These are phyloP conservation scores for Ophiostoma triangulosporum DNA, from an alignment of 2,329 filamentous ascomycete genomes.

Conservation along the genomic window DNA sequence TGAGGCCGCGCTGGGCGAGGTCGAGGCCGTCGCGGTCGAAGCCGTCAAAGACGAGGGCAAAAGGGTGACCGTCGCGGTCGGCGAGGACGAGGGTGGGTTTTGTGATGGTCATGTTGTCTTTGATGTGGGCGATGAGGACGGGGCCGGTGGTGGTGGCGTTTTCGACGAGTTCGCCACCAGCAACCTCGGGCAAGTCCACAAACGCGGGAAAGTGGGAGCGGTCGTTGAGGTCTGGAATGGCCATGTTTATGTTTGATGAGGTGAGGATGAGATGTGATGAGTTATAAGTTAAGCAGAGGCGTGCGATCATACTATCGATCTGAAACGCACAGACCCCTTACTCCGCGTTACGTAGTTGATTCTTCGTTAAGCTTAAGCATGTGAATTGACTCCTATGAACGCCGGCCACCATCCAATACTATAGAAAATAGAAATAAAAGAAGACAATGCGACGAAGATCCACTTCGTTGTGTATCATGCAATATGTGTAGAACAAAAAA, in stretches of 20 bases:
- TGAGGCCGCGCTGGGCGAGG: slow-evolving; percentile 20
- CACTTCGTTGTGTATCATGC: not conserved
- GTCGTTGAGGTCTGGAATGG: slow-evolving; percentile 22
- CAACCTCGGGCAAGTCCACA: slow-evolving; percentile 17
- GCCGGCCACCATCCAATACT: too few species aligned
- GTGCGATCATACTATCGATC: not conserved
- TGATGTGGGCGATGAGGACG: slow-evolving; percentile 30
- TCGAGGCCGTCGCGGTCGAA: slow-evolving; percentile 22
- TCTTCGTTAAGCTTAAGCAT: too few species aligned
- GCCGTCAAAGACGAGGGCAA: slow-evolving; percentile 34
- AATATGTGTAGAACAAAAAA: not conserved
- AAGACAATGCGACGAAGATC: not conserved
- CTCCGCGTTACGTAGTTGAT: too few species aligned
- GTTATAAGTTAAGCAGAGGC: too few species aligned
- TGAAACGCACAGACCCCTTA: slow-evolving; percentile 8
- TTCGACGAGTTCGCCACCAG: too few species aligned
- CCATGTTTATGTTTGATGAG: slow-evolving; percentile 2
- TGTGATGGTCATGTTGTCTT: slow-evolving; percentile 34
- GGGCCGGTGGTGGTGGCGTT: not conserved
- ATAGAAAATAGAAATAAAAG: not conserved
- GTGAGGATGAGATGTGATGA: not conserved
- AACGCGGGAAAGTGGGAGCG: slow-evolving; percentile 23
- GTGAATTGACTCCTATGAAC: too few species aligned
- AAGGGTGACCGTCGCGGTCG: slow-evolving; percentile 26
- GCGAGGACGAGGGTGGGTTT: slow-evolving; percentile 33